These are phyloP conservation scores for Exobasidium cylindrosporum DNA, from an alignment of 1,284 basidiomycete genomes.

Conservation along the genomic window DNA sequence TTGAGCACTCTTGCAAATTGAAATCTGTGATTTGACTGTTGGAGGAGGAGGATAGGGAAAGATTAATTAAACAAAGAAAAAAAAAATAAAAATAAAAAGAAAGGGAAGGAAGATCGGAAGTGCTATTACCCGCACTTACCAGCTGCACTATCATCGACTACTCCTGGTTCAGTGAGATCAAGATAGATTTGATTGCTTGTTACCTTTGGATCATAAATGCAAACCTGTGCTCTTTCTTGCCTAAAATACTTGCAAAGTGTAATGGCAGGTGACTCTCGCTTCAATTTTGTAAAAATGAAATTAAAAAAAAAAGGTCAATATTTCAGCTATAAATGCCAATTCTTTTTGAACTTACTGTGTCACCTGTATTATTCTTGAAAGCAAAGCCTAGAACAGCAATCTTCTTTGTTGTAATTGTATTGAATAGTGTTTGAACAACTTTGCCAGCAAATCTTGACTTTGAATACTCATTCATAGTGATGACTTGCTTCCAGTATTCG, in stretches of 20 bases:
- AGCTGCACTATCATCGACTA: constrained; percentile 61
- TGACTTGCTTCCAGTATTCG: constrained; percentile 75
- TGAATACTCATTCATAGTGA: constrained; percentile 54
- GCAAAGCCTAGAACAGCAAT: constrained; percentile 90
- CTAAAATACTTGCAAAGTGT: constrained; percentile 90
- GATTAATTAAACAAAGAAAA: background rate
- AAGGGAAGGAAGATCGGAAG: background rate
- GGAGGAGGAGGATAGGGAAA: constrained; percentile 11
- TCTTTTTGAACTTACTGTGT: constrained; percentile 26
- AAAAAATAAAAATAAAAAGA: constrained; percentile 1
- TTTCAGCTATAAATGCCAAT: constrained; percentile 3
- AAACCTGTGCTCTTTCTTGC: constrained; percentile 79
- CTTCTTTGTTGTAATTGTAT: constrained; percentile 92
- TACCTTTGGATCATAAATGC: constrained; percentile 87
- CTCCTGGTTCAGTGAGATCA: constrained; percentile 60
- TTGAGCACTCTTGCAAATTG: constrained; percentile 70
- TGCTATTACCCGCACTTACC: constrained; percentile 62
- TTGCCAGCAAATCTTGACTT: constrained; percentile 56
- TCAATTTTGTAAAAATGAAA: constrained; percentile 53
- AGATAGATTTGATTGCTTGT: constrained; percentile 60
- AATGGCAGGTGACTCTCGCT: constrained; percentile 91
- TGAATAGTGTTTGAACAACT: constrained; percentile 74
- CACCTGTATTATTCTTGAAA: constrained; percentile 54
- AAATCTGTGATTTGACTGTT: constrained; percentile 81
- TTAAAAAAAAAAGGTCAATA: background rate